Evolutionary conservation across 2,329 filamentous ascomycete species (phyloP).

Genomic region (Exophiala lecanii-corni): DNA sequence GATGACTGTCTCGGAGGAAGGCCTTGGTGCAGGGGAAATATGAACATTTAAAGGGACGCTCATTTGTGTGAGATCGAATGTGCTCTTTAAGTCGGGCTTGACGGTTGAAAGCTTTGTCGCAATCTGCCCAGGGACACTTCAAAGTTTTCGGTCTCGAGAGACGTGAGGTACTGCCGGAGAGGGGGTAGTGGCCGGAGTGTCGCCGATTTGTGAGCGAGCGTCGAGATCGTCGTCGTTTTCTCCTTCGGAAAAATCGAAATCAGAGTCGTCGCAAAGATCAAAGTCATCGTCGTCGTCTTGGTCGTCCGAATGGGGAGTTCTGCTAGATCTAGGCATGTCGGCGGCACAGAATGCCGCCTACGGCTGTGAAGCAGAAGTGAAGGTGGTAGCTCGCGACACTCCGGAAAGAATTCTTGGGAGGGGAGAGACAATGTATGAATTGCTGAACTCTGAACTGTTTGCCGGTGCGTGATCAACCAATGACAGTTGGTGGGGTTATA

Average conservation of each 20-base stretch:
- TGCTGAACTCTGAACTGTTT: neutral
- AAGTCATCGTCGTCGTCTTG: constrained; percentile 13
- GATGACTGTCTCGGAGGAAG: constrained; percentile 80
- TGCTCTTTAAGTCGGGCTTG: constrained; percentile 76
- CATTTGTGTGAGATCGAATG: constrained; percentile 77
- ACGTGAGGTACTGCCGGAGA: constrained; percentile 35
- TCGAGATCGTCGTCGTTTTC: constrained; percentile 13
- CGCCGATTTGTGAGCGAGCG: constrained; percentile 11
- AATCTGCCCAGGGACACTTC: constrained; percentile 67
- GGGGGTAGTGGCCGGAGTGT: constrained; percentile 27
- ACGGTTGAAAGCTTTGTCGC: constrained; percentile 80
- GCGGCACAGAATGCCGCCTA: neutral
- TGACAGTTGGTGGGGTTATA: neutral
- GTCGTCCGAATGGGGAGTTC: constrained; percentile 14
- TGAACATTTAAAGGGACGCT: constrained; percentile 71
- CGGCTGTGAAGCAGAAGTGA: neutral
- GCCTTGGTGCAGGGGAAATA: constrained; percentile 71
- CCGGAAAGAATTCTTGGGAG: neutral
- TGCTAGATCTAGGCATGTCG: neutral
- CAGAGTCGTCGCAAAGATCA: constrained; percentile 9
- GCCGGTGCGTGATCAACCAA: neutral
- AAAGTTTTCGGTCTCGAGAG: constrained; percentile 74
- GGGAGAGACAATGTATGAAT: neutral
- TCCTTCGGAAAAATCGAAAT: constrained; percentile 11
- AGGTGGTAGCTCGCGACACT: neutral